Base-by-base conservation (phyloP, 352 stramenopile species). In the Thalassiosira delicatula region DNA sequence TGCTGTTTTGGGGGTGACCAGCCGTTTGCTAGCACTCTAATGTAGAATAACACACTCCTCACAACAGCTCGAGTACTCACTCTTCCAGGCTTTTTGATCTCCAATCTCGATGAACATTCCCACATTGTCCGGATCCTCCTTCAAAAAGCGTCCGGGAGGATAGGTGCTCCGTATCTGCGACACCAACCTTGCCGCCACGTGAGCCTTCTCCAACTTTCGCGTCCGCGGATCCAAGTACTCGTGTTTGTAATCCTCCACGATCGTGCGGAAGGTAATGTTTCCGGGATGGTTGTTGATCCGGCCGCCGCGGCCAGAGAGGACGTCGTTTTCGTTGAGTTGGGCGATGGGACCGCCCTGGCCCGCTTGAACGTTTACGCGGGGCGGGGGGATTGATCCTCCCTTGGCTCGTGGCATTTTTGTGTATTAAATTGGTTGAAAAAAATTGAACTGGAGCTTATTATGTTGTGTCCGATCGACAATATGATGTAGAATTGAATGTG, bases 141-240 rank as follows among this genome's bases (percentile, higher is more conserved):
- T 93, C 37, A 93, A 65, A 72, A 93, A 93, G 27, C 88, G 56
- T 23, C 88, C 88, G 5, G 87, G 76, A 19, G 89, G 89, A 63
- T 90, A 73, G 76, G 85, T 81, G 29, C 33, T 78, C 25, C 89
- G 75, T 69, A 92, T 91, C 44, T 86, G 71, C 14, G 85, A 62
- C 0, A 93, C 89, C 37, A 93, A 85, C 19, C 75, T 30, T 1
- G 87, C 89, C 0, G 89, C 89, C 71, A 93, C 90, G 60, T 92
- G 83, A 4, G 85, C 89, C 76, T 92, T 93, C 65, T 91, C 87
- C 51, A 79, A 57, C 23, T 92, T 93, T n/a, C 87, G 86, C 12
- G 85, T 92, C 12, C 73, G 54, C 4, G 81, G 81, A 61, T 88
- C 83, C 11, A 82, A 53, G 40, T 86, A 86, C 37, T 79, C 63